Base-by-base conservation (phyloP, 352 stramenopile genomes). In the Pythium rhizo-oryzae region DNA sequence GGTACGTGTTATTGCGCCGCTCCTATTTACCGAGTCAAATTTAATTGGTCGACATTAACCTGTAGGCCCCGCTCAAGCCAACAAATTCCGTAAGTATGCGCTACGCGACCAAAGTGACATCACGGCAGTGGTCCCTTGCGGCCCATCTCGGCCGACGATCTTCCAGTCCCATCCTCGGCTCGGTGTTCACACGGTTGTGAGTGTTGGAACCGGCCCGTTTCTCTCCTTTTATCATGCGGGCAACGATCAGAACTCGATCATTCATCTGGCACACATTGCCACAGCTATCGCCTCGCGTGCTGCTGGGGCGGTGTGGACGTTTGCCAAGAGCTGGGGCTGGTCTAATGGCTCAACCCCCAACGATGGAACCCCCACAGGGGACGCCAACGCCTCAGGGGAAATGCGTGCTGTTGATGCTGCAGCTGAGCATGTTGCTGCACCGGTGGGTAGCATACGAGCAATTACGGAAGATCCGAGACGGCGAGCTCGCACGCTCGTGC, bases 181-280 rank as follows among this genome's bases (percentile, higher is more conserved):
- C 33, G 85, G 87, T 1, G 72, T 93, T 2, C 87, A 89, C 41
- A 92, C 84, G 16, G 79, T 93, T 54, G 67, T 96, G 8, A 92
- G 80, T 33, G 81, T 85, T 23, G 87, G 87, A 0, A 80, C 79
- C 0, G 74, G 78, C 21, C 87, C 87, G 0, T 92, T 94, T 55
- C 63, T 96, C 11, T 81, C 84, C 12, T 96, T 96, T 50, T 94
- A 94, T 54, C 87, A 93, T 37, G 87, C 87, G 7, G 87, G 85
- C 2, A 92, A 92, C 33, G 87, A 96, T 59, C 85, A 93, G 55
- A 94, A 92, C 51, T 96, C 87, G 37, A 91, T 94, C 62, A 91
- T 96, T 55, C 87, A 93, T 46, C 79, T 96, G 60, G 87, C 87
- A 8, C 87, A 96, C 66, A 92, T 96, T 62, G 87, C 87, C 11